Evolutionary conservation across 2,329 filamentous ascomycete species (phyloP).

Genomic region (Penicillium sp.): DNA sequence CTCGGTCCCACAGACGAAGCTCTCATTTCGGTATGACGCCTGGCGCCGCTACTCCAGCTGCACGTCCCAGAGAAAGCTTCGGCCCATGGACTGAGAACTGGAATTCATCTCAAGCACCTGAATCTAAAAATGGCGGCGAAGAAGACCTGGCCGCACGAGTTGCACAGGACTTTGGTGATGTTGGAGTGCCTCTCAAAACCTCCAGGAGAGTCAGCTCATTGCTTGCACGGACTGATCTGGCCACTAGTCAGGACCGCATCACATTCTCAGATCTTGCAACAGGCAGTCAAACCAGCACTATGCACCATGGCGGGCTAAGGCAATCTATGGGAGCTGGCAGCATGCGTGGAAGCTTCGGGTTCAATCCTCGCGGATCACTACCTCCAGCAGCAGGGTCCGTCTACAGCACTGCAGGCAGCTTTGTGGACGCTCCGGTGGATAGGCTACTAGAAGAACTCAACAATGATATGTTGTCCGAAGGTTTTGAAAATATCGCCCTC

Average conservation of each 20-base stretch:
- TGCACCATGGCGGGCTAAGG: conserved; percentile 52
- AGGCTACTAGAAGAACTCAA: conserved; percentile 68
- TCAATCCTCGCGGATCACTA: conserved; percentile 56
- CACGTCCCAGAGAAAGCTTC: conserved; percentile 75
- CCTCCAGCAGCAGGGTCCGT: conserved; percentile 50
- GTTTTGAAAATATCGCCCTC: conserved; percentile 70
- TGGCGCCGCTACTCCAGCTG: conserved; percentile 72
- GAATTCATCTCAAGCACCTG: conserved; percentile 32
- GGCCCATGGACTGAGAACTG: conserved; percentile 53
- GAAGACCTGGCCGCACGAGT: conserved; percentile 68
- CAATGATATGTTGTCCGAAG: conserved; percentile 63
- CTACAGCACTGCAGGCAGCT: conserved; percentile 57
- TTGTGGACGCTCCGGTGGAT: conserved; percentile 69
- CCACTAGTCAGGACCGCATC: conserved; percentile 76
- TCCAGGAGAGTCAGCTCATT: conserved; percentile 88
- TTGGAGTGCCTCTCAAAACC: conserved; percentile 57
- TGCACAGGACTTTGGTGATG: conserved; percentile 64
- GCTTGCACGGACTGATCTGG: conserved; percentile 81
- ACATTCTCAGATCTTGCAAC: conserved; percentile 73
- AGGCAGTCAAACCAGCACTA: conserved; percentile 38
- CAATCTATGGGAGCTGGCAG: conserved; percentile 73
- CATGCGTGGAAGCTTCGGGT: conserved; percentile 61
- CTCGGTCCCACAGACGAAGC: conserved; percentile 66
- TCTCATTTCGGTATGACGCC: conserved; percentile 65
- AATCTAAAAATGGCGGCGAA: conserved; percentile 36